Base-by-base conservation (phyloP, 1,284 basidiomycete genomes). In the Dichomitus squalens region DNA sequence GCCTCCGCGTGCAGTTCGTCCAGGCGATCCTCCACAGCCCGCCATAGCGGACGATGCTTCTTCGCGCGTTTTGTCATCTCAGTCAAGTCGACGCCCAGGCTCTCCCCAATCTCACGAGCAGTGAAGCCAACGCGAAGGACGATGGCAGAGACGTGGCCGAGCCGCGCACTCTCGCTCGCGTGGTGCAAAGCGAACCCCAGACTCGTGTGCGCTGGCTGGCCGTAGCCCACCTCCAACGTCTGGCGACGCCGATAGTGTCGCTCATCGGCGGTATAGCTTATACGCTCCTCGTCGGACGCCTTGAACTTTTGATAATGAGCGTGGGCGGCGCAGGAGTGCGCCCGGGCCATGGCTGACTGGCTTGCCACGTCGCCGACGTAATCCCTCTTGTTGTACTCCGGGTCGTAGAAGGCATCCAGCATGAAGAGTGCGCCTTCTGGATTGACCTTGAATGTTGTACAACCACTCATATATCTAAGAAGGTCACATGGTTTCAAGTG, bases 81-180 rank as follows among this genome's bases (percentile, higher is more conserved):
- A 14, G 52, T 14, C 25, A 52, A 39, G n/a, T 60, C 40, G 9
- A 49, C 53, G 2, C 49, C 55, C 2, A 57, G 25, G 6, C 36
- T 35, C 39, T 57, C 52, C 12, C 44, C 55, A 3, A 57, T 36
- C 39, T 60, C 48, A 21, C 52, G 55, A 9, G 53, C 25, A 2
- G 39, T 48, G 2, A 49, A 31, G 0, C 59, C 60, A 20, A 62
- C 52, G 7, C 14, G 20, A 3, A 62, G 57, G 2, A 38, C 54
- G 6, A 33, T 33, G 3, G 55, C 43, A 1, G 57, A 57, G 16
- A 54, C 41, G 49, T 54, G 60, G 1, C 60, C 54, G 2, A 57
- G 49, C 52, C 48, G 39, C 23, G 53, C 54, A 29, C 59, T 57
- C 46, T 60, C 55, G 40, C 57, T 60, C 21, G 59, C 59, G 33